Base-by-base conservation (phyloP, 768 basidiomycete genomes). In the Mycena olivaceomarginata region DNA sequence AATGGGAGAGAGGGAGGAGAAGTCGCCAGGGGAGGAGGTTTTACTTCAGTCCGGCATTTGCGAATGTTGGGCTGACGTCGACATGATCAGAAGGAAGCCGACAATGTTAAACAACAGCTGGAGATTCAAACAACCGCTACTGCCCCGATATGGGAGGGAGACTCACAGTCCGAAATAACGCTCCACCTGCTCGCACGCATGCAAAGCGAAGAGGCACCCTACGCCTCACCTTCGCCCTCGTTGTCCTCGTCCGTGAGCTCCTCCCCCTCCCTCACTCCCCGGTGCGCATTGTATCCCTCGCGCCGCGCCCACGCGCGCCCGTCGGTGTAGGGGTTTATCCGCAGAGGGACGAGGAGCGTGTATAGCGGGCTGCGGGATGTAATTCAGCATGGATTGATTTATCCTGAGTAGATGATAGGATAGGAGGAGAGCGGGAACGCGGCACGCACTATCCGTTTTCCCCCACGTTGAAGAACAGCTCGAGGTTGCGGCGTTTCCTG, bases 191-290 rank as follows among this genome's bases (percentile, higher is more conserved):
- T 6, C 51, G 10, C 43, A 13, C 43, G 43, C 16, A 13, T 13
- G n/a, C 45, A 22, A 31, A 31, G 31, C 3, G 31, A 31, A 31
- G 31, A 31, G 31, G 31, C 31, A 31, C 57, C 31, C 62, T 64
- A 66, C 43, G 25, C 65, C 39, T 67, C 53, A 20, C 22, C 69
- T 22, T 82, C 84, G 2, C 91, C 89, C 3, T 68, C 65, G 43
- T 92, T 92, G 9, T 93, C 93, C 31, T 97, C 97, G 79, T 97
- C 96, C 4, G 98, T 99, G 77, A 99, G 86, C 81, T 97, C 96
- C 74, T 98, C 98, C 20, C 94, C 95, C 43, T 87, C 88, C n/a
- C 90, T 86, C 4, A 97, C 84, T 7, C 95, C 94, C 2, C 57
- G 67, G 2, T 84, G 82, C 56, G 91, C 89, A 78, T 91, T 89